Percentiles rank a stretch among this genome's conserved stretches.
Conservation (phyloP, 108 stramenopile genomes). For the Discostella pseudostelligera region DNA sequence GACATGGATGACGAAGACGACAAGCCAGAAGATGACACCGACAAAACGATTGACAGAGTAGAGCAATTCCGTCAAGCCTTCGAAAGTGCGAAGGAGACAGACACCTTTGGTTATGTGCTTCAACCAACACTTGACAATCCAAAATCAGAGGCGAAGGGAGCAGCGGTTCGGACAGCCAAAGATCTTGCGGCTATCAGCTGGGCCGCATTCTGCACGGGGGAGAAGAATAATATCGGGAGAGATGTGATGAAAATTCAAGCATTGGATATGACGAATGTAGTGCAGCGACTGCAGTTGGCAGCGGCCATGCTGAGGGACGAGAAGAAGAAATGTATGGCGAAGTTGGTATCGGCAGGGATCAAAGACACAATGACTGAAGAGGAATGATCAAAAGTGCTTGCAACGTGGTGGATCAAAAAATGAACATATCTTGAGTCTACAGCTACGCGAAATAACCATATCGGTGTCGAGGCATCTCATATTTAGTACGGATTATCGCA, state of each 20-base stretch:
- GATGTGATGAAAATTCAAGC: slow-evolving; percentile 60
- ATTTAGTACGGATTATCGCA: too few species aligned
- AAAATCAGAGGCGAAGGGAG: background rate
- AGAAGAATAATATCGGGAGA: slow-evolving; percentile 52
- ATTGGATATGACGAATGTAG: slow-evolving; percentile 57
- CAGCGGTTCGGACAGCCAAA: slow-evolving; percentile 47
- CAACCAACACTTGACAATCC: slow-evolving; percentile 13
- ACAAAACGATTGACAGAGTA: slow-evolving; percentile 15
- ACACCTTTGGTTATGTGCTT: slow-evolving; percentile 34
- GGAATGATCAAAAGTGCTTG: background rate
- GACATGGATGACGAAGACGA: slow-evolving; percentile 32
- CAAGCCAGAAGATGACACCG: slow-evolving; percentile 32
- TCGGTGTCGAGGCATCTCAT: background rate
- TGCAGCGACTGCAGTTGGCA: slow-evolving; percentile 66
- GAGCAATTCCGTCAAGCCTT: slow-evolving; percentile 40
- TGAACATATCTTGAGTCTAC: background rate
- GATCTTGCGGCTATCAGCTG: slow-evolving; percentile 79
- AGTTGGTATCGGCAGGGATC: slow-evolving; percentile 57
- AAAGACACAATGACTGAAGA: slow-evolving; percentile 18
- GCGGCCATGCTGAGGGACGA: slow-evolving; percentile 67
- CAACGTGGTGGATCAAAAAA: background rate
- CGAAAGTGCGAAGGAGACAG: slow-evolving; percentile 41
- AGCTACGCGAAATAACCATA: background rate
- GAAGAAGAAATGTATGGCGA: slow-evolving; percentile 47
- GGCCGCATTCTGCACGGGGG: slow-evolving; percentile 74